phyloP scores from a whole-genome alignment of 2,329 filamentous ascomycete genomes.

The Ophiocordyceps sinensis region DNA sequence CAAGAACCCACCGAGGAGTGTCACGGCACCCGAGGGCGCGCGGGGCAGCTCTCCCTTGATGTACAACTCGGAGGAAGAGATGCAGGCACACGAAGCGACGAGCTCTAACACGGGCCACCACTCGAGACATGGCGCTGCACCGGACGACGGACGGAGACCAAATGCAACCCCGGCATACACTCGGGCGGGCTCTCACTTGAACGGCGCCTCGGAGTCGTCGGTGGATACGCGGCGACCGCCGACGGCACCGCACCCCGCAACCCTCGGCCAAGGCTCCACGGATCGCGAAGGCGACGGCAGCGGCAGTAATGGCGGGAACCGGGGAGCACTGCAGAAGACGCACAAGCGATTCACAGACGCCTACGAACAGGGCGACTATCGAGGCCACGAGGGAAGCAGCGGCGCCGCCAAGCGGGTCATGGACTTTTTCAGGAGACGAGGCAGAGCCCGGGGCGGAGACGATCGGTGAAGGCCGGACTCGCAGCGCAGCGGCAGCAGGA shows the following conservation, averaged over 20 bases:
- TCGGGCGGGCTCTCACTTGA: conserved; percentile 28
- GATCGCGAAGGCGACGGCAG: conserved; percentile 25
- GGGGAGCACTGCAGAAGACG: conserved; percentile 62
- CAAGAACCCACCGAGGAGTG: conserved; percentile 14
- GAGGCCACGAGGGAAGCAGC: conserved; percentile 65
- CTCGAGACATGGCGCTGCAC: conserved; percentile 25
- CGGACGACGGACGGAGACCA: conserved; percentile 23
- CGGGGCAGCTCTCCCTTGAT: conserved; percentile 22
- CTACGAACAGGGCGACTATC: conserved; percentile 59
- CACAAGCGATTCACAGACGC: conserved; percentile 81
- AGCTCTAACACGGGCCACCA: conserved; percentile 23
- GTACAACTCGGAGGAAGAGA: conserved; percentile 24
- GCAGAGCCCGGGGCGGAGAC: conserved; percentile 54
- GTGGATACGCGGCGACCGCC: conserved; percentile 31
- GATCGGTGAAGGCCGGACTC: conserved; percentile 24
- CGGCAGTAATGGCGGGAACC: conserved; percentile 25
- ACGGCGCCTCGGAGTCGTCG: conserved; percentile 39
- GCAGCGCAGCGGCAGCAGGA: neutral
- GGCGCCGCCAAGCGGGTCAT: conserved; percentile 86
- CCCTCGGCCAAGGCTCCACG: conserved; percentile 27
- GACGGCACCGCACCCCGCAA: conserved; percentile 22
- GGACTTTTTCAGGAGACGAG: conserved; percentile 91
- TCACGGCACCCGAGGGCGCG: conserved; percentile 20
- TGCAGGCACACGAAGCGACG: conserved; percentile 18
- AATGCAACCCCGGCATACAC: conserved; percentile 33